Conservation (phyloP, 306 rosid genomes). For the Gynostemma pentaphyllum region DNA sequence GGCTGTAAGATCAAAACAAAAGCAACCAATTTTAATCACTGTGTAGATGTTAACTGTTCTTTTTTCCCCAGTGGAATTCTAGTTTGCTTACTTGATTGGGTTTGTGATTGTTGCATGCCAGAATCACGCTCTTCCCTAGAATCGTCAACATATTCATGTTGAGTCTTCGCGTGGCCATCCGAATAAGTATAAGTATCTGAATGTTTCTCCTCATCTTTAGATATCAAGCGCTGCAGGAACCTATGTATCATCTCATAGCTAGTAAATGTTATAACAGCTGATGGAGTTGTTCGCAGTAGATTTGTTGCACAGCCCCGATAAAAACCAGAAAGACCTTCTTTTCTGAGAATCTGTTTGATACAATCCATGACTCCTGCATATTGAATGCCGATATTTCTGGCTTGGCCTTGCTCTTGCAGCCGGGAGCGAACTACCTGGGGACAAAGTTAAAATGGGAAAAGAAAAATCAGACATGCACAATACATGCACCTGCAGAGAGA, state of each 20-base stretch:
- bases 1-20: slow-evolving; percentile 9
- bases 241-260: slow-evolving; percentile 85
- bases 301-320: slow-evolving; percentile 87
- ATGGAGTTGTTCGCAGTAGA: slow-evolving; percentile 82
- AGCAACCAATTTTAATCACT: slow-evolving; percentile 19
- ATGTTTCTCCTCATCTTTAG: slow-evolving; percentile 6
- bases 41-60: slow-evolving; percentile 52
- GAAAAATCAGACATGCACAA: not conserved
- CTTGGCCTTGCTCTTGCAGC: slow-evolving; percentile 95
- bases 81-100: slow-evolving; percentile 31
- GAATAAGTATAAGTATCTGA: not conserved
- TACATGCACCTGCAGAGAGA: not conserved
- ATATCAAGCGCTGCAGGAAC: slow-evolving; percentile 37
- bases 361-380: slow-evolving; percentile 78
- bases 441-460: slow-evolving; percentile 3
- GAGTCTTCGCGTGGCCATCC: slow-evolving; percentile 13
- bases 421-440: slow-evolving; percentile 74
- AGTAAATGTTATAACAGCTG: slow-evolving; percentile 89
- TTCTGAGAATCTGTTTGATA: slow-evolving; percentile 59
- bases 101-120: slow-evolving; percentile 23
- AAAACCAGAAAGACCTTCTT: slow-evolving; percentile 78
- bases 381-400: slow-evolving; percentile 25
- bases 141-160: slow-evolving; percentile 11
- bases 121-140: slow-evolving; percentile 6
- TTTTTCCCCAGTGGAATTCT: slow-evolving; percentile 39